These are phyloP conservation scores for Neurospora sp. DNA, from an alignment of 495 filamentous ascomycete genomes.

Conservation along the genomic window DNA sequence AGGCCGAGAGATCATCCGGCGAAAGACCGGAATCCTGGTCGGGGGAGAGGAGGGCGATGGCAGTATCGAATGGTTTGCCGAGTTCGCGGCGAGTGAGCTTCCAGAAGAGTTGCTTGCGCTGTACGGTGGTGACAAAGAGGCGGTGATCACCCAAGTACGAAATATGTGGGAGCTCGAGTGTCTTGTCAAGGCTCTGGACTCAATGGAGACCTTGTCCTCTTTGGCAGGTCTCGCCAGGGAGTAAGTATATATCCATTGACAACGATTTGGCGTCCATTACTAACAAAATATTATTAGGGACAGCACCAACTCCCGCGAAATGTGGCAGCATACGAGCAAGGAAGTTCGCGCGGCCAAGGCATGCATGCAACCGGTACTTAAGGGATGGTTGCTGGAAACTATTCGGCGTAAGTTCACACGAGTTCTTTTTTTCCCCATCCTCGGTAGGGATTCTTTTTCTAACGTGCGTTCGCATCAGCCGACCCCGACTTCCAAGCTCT, in stretches of 20 bases:
- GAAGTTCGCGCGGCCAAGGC: constrained; percentile 31
- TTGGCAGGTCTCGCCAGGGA: constrained; percentile 33
- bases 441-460: background rate
- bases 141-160: constrained; percentile 43
- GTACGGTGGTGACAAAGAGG: constrained; percentile 21
- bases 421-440: too few relatives aligned
- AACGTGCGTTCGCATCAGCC: constrained; percentile 6
- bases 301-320: constrained; percentile 25
- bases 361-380: constrained; percentile 35
- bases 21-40: constrained; percentile 22
- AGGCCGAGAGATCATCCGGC: constrained; percentile 31
- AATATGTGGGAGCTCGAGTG: constrained; percentile 66
- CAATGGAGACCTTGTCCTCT: constrained; percentile 47
- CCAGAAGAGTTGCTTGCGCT: constrained; percentile 25
- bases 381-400: constrained; percentile 30
- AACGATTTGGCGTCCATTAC: background rate
- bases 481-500: constrained; percentile 43
- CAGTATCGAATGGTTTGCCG: constrained; percentile 32
- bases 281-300: constrained; percentile 13
- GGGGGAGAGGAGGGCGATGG: constrained; percentile 11
- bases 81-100: constrained; percentile 24
- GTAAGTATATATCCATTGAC: constrained; percentile 18
- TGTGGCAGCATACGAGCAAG: constrained; percentile 30
- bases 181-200: constrained; percentile 54
- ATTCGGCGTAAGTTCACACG: constrained; percentile 21